Base-by-base conservation (phyloP, 495 filamentous ascomycete species). In the Astrocystis sublimbata region DNA sequence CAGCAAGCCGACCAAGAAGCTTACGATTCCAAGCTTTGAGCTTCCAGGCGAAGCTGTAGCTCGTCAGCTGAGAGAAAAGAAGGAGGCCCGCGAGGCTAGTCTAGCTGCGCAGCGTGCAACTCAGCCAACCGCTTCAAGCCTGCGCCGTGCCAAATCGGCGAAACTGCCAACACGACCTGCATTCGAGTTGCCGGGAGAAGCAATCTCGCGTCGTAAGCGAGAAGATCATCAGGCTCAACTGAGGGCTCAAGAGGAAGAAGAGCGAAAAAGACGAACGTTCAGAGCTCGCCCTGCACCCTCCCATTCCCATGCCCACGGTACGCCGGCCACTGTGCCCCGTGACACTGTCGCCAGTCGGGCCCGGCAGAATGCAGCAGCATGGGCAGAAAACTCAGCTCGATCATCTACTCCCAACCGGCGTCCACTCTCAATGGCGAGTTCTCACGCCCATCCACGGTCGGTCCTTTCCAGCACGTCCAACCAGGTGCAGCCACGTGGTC, bases 171-270 rank as follows among this genome's bases (percentile, higher is more conserved):
- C 88, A 5, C 80, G 76, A 31, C 74, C 90, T 10, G 83, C 76
- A 17, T 93, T 92, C 69, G 84, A 88, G 67, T 79, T 93, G 23
- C 87, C 89, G 0, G 88, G 89, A 33, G 90, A 92, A 59, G 89
- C 86, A 26, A 78, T 92, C 33, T 88, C 89, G 23, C 85, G 85
- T 8, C 85, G 84, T 54, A 85, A 90, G 60, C 82, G 83, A 68
- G 89, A 88, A 65, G 81, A 85, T 53, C 81, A 78, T 24, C 89
- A 92, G 67, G 86, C 88, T 54, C 82, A 84, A 51, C 71, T 85
- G 49, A 84, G 81, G 62, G 78, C 81, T 4, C 80, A 85, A 67
- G 84, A 87, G 62, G 85, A 87, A 67, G 83, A 83, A 62, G 84
- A 83, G 62, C 76, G 76, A 38, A 79, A 81, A 71, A 72, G 83